Evolutionary conservation across 164 flowering plant genomes (phyloP).

Genomic region (Vitis cinerea): DNA sequence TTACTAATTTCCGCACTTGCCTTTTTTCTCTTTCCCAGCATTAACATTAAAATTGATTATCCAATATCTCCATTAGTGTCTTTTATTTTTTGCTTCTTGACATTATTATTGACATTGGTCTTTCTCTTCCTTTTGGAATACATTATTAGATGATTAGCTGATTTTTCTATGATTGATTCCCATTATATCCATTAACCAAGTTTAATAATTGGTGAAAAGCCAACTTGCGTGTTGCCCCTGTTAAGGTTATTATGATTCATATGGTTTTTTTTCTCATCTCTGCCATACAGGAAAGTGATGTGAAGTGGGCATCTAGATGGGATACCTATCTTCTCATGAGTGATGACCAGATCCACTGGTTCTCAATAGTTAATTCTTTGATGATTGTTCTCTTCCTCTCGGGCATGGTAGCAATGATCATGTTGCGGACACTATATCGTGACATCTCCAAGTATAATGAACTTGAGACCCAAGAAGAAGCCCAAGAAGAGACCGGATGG

Average conservation of each 20-base stretch:
- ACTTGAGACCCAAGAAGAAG: slow-evolving; percentile 76
- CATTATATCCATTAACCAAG: no score
- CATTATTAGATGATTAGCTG: no score
- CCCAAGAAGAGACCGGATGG: slow-evolving; percentile 85
- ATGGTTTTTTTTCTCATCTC: slow-evolving; percentile 8
- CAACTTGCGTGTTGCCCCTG: no score
- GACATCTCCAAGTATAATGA: slow-evolving; percentile 75
- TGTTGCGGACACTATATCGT: slow-evolving; percentile 74
- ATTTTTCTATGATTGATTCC: no score
- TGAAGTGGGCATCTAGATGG: slow-evolving; percentile 86
- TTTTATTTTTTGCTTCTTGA: no score
- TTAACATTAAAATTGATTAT: no score
- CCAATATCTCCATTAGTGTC: no score
- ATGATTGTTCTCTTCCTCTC: slow-evolving; percentile 83
- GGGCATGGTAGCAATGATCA: slow-evolving; percentile 86
- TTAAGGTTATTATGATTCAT: not conserved
- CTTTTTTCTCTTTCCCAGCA: no score
- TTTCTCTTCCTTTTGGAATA: no score
- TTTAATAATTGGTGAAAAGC: no score
- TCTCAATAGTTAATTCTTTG: slow-evolving; percentile 69
- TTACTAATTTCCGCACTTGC: no score
- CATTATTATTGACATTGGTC: no score
- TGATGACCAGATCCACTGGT: slow-evolving; percentile 80
- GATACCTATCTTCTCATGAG: slow-evolving; percentile 71
- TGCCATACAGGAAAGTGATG: slow-evolving; percentile 52